Evolutionary conservation across 495 filamentous ascomycete genomes (phyloP).

Genomic region (Penicillium odoratum): DNA sequence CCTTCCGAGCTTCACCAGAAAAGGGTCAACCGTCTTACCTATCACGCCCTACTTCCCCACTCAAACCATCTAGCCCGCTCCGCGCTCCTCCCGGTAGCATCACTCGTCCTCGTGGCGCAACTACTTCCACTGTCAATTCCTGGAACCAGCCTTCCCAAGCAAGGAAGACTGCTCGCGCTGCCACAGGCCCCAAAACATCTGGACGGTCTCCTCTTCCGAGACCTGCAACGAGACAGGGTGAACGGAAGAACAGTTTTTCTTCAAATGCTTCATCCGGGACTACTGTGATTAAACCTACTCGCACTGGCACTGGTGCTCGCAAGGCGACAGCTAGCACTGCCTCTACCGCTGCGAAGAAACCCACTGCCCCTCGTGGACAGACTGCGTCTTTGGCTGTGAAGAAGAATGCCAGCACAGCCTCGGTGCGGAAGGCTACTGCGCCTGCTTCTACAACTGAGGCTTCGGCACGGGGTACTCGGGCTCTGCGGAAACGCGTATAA

Average conservation of each 20-base stretch:
- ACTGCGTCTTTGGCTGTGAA: slow-evolving; percentile 41
- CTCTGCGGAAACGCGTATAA: slow-evolving; percentile 50
- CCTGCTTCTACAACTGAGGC: slow-evolving; percentile 33
- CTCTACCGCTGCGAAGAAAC: slow-evolving; percentile 45
- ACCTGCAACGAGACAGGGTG: slow-evolving; percentile 44
- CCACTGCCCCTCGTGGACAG: slow-evolving; percentile 32
- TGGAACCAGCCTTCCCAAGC: slow-evolving; percentile 31
- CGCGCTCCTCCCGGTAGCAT: slow-evolving; percentile 41
- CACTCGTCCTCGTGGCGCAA: slow-evolving; percentile 35
- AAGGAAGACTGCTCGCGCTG: slow-evolving; percentile 33
- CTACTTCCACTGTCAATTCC: slow-evolving; percentile 29
- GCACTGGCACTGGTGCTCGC: slow-evolving; percentile 44
- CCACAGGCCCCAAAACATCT: slow-evolving; percentile 29
- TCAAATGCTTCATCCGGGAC: slow-evolving; percentile 52
- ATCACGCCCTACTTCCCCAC: slow-evolving; percentile 53
- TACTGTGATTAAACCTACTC: slow-evolving; percentile 59
- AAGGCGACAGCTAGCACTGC: slow-evolving; percentile 52
- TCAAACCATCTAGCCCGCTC: slow-evolving; percentile 52
- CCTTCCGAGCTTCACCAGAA: slow-evolving; percentile 46
- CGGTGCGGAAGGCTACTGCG: slow-evolving; percentile 38
- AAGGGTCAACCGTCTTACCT: slow-evolving; percentile 50
- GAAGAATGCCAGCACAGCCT: slow-evolving; percentile 30
- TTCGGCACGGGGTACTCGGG: slow-evolving; percentile 39
- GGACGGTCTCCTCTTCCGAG: slow-evolving; percentile 37
- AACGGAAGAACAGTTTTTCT: slow-evolving; percentile 44